Evolutionary conservation across 768 basidiomycete species (phyloP), one percentile per base, ranked within the genome.

Genomic region (Boletellus emodensis): DNA sequence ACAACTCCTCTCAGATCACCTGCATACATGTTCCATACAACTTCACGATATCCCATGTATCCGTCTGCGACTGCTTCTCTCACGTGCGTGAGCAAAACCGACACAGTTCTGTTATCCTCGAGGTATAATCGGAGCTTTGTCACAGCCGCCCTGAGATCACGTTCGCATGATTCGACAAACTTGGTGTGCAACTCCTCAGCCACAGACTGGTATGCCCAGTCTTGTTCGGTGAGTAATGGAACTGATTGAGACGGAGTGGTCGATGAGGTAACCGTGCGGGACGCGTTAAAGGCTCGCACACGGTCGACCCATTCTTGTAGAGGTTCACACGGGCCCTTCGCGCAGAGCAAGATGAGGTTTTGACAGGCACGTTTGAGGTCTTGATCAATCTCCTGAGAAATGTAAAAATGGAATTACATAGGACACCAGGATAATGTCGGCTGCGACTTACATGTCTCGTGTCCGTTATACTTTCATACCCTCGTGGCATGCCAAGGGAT

Each of bases 361-460:
- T 95, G 92, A 70, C 94, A 98, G 0, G 84, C 85, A 15, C 75
- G 74, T 61, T 92, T 90, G 26, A 97, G 80, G 28, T 87, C 87
- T 42, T 84, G 77, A 69, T 97, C 95, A 57, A 96, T 87, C 52
- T 85, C 86, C 90, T 94, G 65, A 24, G 32, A 7, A 26, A 40
- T 14, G 47, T 50, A 14, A 41, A 5, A 26, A 44, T 28, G 32
- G 24, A 26, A 41, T 44, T 1, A 28, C 15, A 36, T 11, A 24
- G 13, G 30, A 46, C 44, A 38, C 20, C 44, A 18, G 1, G 11
- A 43, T 4, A 11, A n/a, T 28, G 22, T 32, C 22, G 22, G 22
- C 4, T 20, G 35, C 1, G 3, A 68, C 77, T 45, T 60, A 92
- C 92, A 46, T 82, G 79, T 71, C 84, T 84, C 6, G 87, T 85